Base-by-base conservation (phyloP, 257 asterid species). In the Fraxinus cuspidata region DNA sequence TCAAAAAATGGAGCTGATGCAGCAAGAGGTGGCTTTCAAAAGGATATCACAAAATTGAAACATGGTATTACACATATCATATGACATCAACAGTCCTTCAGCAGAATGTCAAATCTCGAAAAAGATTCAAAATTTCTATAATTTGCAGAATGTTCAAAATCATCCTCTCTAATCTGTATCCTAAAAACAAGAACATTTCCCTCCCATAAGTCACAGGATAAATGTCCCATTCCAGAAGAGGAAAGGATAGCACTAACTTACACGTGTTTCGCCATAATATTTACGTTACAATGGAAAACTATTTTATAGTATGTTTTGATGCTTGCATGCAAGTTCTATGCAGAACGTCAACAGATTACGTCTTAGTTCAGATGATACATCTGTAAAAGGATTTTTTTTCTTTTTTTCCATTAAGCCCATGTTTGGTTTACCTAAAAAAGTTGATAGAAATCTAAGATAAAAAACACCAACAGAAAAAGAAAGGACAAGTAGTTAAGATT, bases 401-500 rank as follows among this genome's bases (percentile, higher is more conserved):
- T 74, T 51, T 37, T 40, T 40, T 13, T 1, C 19, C n/a, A 40
- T 19, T 58, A 25, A n/a, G 51, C 5, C 51, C 18, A 18, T 11
- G 18, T 11, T 42, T 13, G 51, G 51, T 42, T 11, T 42, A 42
- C 18, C 16, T 12, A 47, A 42, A 42, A 42, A 42, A 3, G 51
- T 42, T 42, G 4, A 11, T 42, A 42, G 51, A 42, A 42, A 42
- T 42, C 51, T 42, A 42, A 63, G 38, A 72, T 31, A 42, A 31
- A 27, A 23, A 76, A 69, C 32, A 23, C 40, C n/a, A 35, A 72
- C 53, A 37, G 35, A 73, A 71, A 27, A 38, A 68, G 35, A 44
- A 32, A 42, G 51, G 51, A 42, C 18, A 42, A 11, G 51, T 15
- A 13, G 18, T 42, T 42, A 2, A 42, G 51, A 42, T 12, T 42